A percentile compares a stretch with the other conserved stretches of the same genome.
Conservation (phyloP, 768 basidiomycete species). For the Wakefieldia striispora region DNA sequence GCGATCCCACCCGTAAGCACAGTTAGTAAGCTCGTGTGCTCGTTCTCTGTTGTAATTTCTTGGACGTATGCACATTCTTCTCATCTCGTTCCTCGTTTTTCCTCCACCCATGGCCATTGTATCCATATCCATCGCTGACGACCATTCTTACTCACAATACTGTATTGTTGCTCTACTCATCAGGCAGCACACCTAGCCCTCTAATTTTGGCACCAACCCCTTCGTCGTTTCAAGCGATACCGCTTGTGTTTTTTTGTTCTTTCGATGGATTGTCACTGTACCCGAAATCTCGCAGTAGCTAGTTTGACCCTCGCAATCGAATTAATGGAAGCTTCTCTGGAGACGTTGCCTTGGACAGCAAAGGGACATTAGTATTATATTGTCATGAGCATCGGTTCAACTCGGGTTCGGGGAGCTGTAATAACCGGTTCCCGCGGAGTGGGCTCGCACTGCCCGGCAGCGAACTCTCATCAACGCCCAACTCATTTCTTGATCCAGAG, state of each 20-base stretch:
- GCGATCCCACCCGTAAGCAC: conserved; percentile 18
- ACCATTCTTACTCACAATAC: conserved; percentile 18
- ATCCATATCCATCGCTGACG: conserved; percentile 29
- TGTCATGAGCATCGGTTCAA: too few relatives aligned
- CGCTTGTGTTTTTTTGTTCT: not conserved
- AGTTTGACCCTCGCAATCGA: conserved; percentile 3
- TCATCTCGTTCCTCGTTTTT: conserved; percentile 1
- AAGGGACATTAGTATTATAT: too few relatives aligned
- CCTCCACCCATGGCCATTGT: conserved; percentile 20
- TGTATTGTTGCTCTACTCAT: conserved; percentile 25
- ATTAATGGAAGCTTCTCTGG: not conserved
- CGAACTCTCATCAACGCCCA: too few relatives aligned
- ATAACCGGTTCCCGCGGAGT: conserved; percentile 9
- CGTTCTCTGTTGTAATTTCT: conserved; percentile 11
- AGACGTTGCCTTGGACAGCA: too few relatives aligned
- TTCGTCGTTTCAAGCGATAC: conserved; percentile 4
- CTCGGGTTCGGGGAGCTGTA: conserved; percentile 1
- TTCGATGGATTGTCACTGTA: conserved; percentile 5
- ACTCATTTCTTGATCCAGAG: not conserved
- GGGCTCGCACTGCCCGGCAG: too few relatives aligned
- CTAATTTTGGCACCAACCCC: conserved; percentile 22
- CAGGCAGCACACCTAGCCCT: conserved; percentile 25
- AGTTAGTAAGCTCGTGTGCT: not conserved
- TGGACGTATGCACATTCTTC: conserved; percentile 15
- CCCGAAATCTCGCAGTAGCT: conserved; percentile 1